Evolutionary conservation across 768 basidiomycete species (phyloP), one percentile per base, ranked within the genome.

Genomic region (Podaxis rugospora): DNA sequence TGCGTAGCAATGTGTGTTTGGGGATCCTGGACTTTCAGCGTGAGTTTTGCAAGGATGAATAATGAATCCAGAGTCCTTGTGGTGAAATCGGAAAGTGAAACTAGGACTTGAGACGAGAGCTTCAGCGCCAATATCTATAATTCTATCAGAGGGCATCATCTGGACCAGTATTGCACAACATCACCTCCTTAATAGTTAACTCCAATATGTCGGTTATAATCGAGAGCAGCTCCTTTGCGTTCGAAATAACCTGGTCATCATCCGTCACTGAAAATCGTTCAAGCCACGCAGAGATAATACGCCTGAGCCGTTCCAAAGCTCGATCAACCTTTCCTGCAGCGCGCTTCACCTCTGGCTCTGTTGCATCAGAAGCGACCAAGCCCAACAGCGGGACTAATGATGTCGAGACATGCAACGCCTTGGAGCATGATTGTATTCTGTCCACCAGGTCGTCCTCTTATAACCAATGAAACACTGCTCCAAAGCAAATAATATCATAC

Each of bases 291-390:
- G 83, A 65, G 11, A 75, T 74, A n/a, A 75, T 72, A 55, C 86
- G 78, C 18, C 87, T 77, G 13, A 86, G 65, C 54, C 83, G 75
- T 68, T 89, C 89, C 10, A 90, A 63, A 0, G 85, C 82, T 25
- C 87, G 79, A 54, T 83, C 81, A 13, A 87, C 71, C 69, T 89
- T 90, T 21, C 75, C 78, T 18, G 72, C 72, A 35, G 77, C 71
- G 1, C 80, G 78, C 7, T 55, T 55, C 18, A 75, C 44, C 21
- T 80, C 78, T n/a, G 75, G 74, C 46, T 74, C 71, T 16, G 66
- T 64, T 37, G 51, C 40, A 35, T 21, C 40, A 13, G 59, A 60
- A 36, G 16, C 27, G 39, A 53, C 6, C 13, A 27, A n/a, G 28
- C 21, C 14, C 28, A 60, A 21, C n/a, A 60, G 27, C 9, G 42